Percentiles rank a stretch among this genome's conserved stretches.
These are phyloP conservation scores for Diplodia scrobiculata DNA, from an alignment of 2,329 filamentous ascomycete genomes.

Conservation along the genomic window DNA sequence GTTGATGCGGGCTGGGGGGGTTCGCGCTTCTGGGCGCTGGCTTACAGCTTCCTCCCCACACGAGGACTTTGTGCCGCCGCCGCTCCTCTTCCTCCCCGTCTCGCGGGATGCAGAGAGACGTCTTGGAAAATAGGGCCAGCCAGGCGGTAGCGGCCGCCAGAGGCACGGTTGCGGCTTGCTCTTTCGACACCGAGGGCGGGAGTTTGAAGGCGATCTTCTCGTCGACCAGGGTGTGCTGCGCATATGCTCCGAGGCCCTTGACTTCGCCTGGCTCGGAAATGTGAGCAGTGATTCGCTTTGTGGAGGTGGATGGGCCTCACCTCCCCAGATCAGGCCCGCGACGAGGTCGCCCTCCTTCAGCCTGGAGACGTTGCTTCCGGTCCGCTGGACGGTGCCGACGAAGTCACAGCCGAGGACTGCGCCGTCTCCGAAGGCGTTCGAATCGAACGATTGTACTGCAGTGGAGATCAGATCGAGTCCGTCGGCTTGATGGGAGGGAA, in stretches of 20 bases:
- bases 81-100: conserved; percentile 15
- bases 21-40: conserved; percentile 31
- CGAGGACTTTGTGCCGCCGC: conserved; percentile 38
- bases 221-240: conserved; percentile 48
- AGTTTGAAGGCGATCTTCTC: conserved; percentile 48
- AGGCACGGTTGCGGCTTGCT: conserved; percentile 46
- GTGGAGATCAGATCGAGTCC: not conserved
- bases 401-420: conserved; percentile 47
- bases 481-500: no score
- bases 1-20: no score
- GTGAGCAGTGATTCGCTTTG: no score
- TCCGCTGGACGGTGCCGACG: conserved; percentile 41
- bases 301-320: conserved; percentile 28
- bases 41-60: conserved; percentile 51
- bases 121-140: conserved; percentile 47
- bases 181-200: conserved; percentile 37
- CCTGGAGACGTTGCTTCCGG: conserved; percentile 40
- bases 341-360: conserved; percentile 36
- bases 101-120: conserved; percentile 42
- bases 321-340: conserved; percentile 41
- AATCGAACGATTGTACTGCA: conserved; percentile 34
- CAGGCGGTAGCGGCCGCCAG: conserved; percentile 47
- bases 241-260: conserved; percentile 45
- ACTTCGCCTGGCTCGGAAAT: conserved; percentile 32
- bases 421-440: conserved; percentile 29